phyloP scores from a whole-genome alignment of 1,139 yeast species.

The Sugiyamaella castrensis region DNA sequence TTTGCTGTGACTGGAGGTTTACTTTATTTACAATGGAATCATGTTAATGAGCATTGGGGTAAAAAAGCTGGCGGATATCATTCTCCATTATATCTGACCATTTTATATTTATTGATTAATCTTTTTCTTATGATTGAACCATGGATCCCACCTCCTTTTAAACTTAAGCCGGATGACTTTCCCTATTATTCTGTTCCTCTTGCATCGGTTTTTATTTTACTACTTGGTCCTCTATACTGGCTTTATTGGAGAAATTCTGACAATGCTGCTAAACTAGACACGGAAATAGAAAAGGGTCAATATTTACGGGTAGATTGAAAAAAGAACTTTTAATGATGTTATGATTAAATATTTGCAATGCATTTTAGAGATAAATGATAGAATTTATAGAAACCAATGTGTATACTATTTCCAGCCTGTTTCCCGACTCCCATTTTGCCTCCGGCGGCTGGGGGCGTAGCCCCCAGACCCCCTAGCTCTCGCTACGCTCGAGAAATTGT shows the following conservation, averaged over 20 bases:
- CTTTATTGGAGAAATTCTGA: constrained; percentile 27
- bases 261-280: constrained; percentile 17
- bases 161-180: constrained; percentile 32
- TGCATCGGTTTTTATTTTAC: constrained; percentile 49
- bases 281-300: constrained; percentile 18
- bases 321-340: too few relatives aligned
- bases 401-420: too few relatives aligned
- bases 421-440: not conserved
- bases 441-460: constrained; percentile 1
- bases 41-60: constrained; percentile 54
- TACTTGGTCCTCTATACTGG: constrained; percentile 49
- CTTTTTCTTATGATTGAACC: constrained; percentile 55
- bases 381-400: not conserved
- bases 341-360: too few relatives aligned
- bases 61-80: constrained; percentile 21
- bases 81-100: constrained; percentile 33
- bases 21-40: constrained; percentile 57
- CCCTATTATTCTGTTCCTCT: constrained; percentile 61
- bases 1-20: constrained; percentile 68
- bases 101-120: constrained; percentile 48
- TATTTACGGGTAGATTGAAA: constrained; percentile 7
- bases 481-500: too few relatives aligned
- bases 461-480: too few relatives aligned
- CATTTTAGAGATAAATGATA: not conserved
- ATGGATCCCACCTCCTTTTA: constrained; percentile 50